phyloP scores from a whole-genome alignment of 129 eudicot species.

The Flaveria brownii region DNA sequence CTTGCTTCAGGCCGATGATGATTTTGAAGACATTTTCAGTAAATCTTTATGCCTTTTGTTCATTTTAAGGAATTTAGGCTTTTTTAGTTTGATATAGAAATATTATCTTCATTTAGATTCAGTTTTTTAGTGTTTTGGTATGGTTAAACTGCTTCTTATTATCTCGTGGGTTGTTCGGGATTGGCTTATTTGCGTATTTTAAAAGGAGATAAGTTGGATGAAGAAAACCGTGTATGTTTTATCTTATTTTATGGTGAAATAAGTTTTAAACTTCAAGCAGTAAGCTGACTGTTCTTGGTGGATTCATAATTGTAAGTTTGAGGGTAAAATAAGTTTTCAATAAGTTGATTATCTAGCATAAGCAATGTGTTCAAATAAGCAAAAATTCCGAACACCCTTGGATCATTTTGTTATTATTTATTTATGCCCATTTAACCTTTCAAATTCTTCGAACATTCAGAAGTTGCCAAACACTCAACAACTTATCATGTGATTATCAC shows the following conservation, averaged over 20 bases:
- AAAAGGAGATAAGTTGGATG: not conserved
- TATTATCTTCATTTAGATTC: not conserved
- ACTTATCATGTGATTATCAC: not conserved
- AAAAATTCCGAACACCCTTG: not conserved
- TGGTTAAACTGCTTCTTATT: not conserved
- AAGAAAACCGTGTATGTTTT: not conserved
- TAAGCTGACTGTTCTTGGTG: not conserved
- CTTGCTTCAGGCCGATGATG: constrained; percentile 65
- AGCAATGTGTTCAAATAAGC: not conserved
- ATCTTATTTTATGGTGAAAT: not conserved
- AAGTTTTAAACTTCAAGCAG: not conserved
- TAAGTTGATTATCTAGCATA: not conserved
- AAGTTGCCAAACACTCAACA: not conserved
- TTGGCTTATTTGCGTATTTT: not conserved
- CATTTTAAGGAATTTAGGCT: not conserved
- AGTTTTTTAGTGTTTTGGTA: not conserved
- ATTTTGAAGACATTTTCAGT: constrained; percentile 76
- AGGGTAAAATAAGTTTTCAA: not conserved
- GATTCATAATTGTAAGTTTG: not conserved
- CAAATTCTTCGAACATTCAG: not conserved
- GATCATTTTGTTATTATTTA: not conserved
- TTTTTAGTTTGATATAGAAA: not conserved
- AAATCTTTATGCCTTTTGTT: constrained; percentile 33
- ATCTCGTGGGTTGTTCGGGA: not conserved
- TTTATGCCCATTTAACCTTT: not conserved